Base-by-base conservation (phyloP, 2,329 filamentous ascomycete genomes). In the Claviceps pazoutovae region DNA sequence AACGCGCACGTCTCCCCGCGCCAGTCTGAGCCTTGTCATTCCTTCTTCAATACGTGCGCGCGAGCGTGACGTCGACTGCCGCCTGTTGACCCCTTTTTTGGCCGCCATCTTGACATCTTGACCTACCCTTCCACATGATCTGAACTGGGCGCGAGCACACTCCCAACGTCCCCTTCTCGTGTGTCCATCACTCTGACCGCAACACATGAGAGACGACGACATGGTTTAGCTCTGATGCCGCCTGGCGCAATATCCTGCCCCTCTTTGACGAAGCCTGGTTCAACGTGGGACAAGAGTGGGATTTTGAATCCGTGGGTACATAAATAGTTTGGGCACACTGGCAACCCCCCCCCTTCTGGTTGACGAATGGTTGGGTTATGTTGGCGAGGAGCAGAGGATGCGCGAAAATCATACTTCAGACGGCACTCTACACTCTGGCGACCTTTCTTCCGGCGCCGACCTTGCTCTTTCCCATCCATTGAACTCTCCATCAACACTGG, bases 251-350 rank as follows among this genome's bases (percentile, higher is more conserved):
- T 30, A 14, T 41, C 7, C 14, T 42, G 42, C 43, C 13, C 23
- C 43, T 34, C 37, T 9, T 44, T 37, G 11, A 23, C 13, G 21
- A 30, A 36, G 7, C 17, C 26, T 14, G 26, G 37, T n/a, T n/a
- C 39, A 34, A 19, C 21, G 37, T 26, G 36, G 30, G 23, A 26
- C 9, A 23, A 34, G 48, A 48, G 37, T 36, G 39, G 11, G n/a
- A 44, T 36, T 39, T 42, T 13, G 41, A 42, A 14, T 44, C 14
- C 7, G 43, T 17, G 23, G 43, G 7, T 17, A 46, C 17, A 51
- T 48, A 49, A 23, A 51, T 49, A 48, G 37, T 49, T 42, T 38
- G 50, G 48, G 50, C 30, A 50, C 38, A 50, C 38, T 43, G 42
- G 6, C 21, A 26, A 44, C 16, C 19, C 9, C 41, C 9, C 41